These are phyloP conservation scores for Mucor mucedo DNA, from an alignment of 371 early-diverging fungal genomes.

Conservation along the genomic window DNA sequence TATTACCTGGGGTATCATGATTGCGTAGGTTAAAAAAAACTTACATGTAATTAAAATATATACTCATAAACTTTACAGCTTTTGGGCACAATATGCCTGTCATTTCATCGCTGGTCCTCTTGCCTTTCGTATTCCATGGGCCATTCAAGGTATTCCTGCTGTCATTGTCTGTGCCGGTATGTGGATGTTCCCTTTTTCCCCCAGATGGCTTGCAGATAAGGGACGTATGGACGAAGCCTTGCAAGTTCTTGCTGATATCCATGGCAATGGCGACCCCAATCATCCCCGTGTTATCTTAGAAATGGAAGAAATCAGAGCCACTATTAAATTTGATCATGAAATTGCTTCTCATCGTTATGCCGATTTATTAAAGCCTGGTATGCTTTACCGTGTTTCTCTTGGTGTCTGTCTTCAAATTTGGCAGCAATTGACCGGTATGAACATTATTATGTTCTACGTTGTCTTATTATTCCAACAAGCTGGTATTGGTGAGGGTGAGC, in stretches of 20 bases:
- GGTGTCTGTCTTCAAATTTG: conserved; percentile 76
- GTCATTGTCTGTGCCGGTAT: conserved; percentile 68
- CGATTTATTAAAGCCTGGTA: conserved; percentile 41
- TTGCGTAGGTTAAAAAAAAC: conserved; percentile 38
- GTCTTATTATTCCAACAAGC: conserved; percentile 46
- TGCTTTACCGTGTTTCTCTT: conserved; percentile 67
- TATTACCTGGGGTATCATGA: conserved; percentile 69
- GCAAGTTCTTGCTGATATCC: conserved; percentile 52
- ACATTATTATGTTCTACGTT: conserved; percentile 60
- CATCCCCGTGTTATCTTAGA: conserved; percentile 58
- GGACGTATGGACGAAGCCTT: conserved; percentile 61
- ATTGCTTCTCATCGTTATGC: conserved; percentile 41
- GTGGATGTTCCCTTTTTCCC: conserved; percentile 45
- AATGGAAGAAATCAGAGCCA: conserved; percentile 72
- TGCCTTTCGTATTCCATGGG: conserved; percentile 84
- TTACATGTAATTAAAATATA: too few relatives aligned
- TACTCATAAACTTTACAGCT: conserved; percentile 11
- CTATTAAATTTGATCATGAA: conserved; percentile 72
- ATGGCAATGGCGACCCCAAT: conserved; percentile 42
- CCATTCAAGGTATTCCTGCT: conserved; percentile 81
- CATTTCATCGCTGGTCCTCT: conserved; percentile 31
- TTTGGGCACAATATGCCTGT: conserved; percentile 35
- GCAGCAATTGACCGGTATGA: conserved; percentile 81
- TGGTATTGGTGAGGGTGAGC: conserved; percentile 46
- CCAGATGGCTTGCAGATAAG: conserved; percentile 61